Conservation (phyloP, 202 grass and related monocot species). For the Cymbopogon flexuosus region DNA sequence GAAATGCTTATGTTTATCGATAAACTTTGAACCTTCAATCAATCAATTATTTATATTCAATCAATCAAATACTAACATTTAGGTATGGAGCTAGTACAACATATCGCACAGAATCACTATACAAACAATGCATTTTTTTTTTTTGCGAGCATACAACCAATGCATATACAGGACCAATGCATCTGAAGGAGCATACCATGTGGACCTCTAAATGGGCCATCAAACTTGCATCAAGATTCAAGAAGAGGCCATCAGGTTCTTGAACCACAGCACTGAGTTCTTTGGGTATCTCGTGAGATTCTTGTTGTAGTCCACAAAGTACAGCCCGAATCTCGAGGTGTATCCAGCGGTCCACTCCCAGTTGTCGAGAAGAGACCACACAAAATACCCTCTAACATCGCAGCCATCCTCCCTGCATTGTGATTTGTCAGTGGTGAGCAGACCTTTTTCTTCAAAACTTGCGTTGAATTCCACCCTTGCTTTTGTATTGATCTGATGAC, state of each 20-base stretch:
- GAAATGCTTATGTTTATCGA: neutral
- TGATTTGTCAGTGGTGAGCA: neutral
- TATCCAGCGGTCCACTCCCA: slow-evolving; percentile 93
- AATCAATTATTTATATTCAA: neutral
- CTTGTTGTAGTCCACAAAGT: slow-evolving; percentile 74
- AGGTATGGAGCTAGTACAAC: neutral
- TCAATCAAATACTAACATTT: neutral
- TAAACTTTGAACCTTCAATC: too few relatives aligned
- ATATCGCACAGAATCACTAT: neutral
- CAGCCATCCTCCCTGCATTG: slow-evolving; percentile 75
- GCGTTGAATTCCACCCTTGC: neutral
- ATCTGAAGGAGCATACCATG: neutral
- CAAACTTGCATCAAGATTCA: neutral
- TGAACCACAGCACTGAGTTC: slow-evolving; percentile 89
- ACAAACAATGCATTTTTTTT: neutral
- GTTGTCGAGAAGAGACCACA: slow-evolving; percentile 90
- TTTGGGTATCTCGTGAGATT: slow-evolving; percentile 83
- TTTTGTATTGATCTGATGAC: neutral
- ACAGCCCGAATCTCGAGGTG: slow-evolving; percentile 75
- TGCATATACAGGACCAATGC: neutral
- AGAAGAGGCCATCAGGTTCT: slow-evolving; percentile 41
- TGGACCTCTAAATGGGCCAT: neutral
- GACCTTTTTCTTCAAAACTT: neutral
- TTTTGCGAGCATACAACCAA: neutral
- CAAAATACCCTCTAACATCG: slow-evolving; percentile 82